Percentiles rank a stretch among this genome's conserved stretches.
Conservation (phyloP, 139 green algal genomes). For the Chlorella ohadii region DNA sequence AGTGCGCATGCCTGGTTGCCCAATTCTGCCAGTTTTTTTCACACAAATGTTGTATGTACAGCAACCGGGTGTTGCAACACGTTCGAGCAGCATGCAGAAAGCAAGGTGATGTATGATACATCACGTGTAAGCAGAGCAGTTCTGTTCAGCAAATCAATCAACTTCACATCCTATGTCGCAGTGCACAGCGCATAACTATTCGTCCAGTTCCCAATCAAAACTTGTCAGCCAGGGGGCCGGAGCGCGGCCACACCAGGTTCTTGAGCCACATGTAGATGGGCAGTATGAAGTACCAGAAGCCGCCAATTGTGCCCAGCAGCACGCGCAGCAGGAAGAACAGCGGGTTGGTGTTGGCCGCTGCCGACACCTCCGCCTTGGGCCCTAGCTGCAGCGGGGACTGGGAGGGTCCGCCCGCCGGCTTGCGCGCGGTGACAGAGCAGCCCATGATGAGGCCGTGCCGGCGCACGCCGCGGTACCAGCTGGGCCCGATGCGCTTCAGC, state of each 20-base stretch:
- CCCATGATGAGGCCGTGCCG: constrained; percentile 98
- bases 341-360: constrained; percentile 67
- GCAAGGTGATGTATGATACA: too few species aligned
- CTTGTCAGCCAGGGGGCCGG: constrained; percentile 38
- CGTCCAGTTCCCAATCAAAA: neutral
- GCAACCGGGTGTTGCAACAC: too few species aligned
- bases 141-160: neutral
- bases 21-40: too few species aligned
- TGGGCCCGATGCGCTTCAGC: constrained; percentile 93
- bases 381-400: constrained; percentile 69
- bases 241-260: constrained; percentile 85
- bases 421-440: constrained; percentile 93
- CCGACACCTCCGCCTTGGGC: constrained; percentile 71
- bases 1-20: too few species aligned
- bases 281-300: constrained; percentile 92
- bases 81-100: too few species aligned
- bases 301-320: constrained; percentile 59
- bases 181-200: neutral
- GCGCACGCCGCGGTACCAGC: constrained; percentile 94
- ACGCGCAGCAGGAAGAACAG: constrained; percentile 74
- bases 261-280: constrained; percentile 89
- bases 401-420: constrained; percentile 78
- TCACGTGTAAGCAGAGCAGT: neutral
- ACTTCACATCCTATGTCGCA: neutral
- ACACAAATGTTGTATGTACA: too few species aligned